Evolutionary conservation across 352 stramenopile species (phyloP), one percentile per base, ranked within the genome.

Genomic region (Blastocystis sp.): DNA sequence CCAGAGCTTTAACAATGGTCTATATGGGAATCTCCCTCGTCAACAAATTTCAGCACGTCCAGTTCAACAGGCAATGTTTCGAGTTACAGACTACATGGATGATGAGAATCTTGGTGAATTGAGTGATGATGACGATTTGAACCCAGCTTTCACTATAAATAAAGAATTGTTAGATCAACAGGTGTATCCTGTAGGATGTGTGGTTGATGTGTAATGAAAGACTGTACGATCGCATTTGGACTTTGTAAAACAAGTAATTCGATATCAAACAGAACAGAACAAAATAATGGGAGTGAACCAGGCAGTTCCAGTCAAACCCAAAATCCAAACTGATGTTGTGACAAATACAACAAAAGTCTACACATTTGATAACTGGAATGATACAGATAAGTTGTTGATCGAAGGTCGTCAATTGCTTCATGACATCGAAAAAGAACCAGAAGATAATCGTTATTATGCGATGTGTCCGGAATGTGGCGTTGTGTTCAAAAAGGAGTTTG

Each of bases 181-280:
- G 3, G 73, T 84, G 1, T 68, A 68, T 42, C 33, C 73, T 1
- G 73, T 84, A 54, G 11, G 11, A 7, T 44, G 30, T 15, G 19
- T 30, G 6, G 7, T 27, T 66, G n/a, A 0, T 5, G 4, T 5
- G 66, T 37, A 66, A 54, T 9, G 1, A 17, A 17, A 84, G 73
- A 84, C 73, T 6, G n/a, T 84, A 22, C 73, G 40, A 11, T 66
- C 44, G 11, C 73, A 84, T 22, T 66, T 84, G 30, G 48, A 84
- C 27, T 84, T 66, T 42, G 51, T 84, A 37, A 19, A 68, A 5
- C 35, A 84, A 19, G 73, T 84, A 2, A 66, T 62, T 9, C 73
- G 51, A 22, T 84, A 84, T 56, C 73, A 84, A 1, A n/a, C 59
- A 17, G 73, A 64, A 27, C 73, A 84, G 53, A 84, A 84, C 51